phyloP scores from a whole-genome alignment of 257 asterid genomes.

The Anisodus tanguticus region DNA sequence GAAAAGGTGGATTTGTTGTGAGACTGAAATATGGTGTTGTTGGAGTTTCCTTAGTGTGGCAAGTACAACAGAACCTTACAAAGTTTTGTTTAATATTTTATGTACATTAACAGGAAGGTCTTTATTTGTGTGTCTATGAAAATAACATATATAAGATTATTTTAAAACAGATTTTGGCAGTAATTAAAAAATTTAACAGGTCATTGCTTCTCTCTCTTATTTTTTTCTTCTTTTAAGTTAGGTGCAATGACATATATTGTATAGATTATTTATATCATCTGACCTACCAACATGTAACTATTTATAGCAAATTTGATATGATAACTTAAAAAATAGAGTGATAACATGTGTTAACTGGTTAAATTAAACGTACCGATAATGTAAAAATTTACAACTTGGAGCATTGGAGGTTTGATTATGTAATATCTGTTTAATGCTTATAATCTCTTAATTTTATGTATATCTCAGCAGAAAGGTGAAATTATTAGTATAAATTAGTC shows the following conservation, averaged over 20 bases:
- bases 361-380: no score
- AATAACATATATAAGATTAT: not conserved
- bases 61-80: conserved; percentile 53
- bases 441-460: not conserved
- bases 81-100: not conserved
- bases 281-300: no score
- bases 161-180: not conserved
- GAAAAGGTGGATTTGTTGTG: conserved; percentile 39
- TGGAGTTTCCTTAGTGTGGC: conserved; percentile 41
- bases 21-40: conserved; percentile 18
- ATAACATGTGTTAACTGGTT: no score
- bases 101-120: not conserved
- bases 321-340: no score
- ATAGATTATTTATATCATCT: no score
- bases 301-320: no score
- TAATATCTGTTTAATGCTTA: not conserved
- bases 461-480: not conserved
- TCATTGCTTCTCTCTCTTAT: no score
- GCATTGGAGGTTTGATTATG: no score
- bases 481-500: conserved; percentile 6
- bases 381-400: no score
- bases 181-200: not conserved
- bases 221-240: no score
- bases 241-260: no score
- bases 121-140: not conserved